These are phyloP conservation scores for Cutaneotrichosporon arboriforme DNA, from an alignment of 1,284 basidiomycete species.

Conservation along the genomic window DNA sequence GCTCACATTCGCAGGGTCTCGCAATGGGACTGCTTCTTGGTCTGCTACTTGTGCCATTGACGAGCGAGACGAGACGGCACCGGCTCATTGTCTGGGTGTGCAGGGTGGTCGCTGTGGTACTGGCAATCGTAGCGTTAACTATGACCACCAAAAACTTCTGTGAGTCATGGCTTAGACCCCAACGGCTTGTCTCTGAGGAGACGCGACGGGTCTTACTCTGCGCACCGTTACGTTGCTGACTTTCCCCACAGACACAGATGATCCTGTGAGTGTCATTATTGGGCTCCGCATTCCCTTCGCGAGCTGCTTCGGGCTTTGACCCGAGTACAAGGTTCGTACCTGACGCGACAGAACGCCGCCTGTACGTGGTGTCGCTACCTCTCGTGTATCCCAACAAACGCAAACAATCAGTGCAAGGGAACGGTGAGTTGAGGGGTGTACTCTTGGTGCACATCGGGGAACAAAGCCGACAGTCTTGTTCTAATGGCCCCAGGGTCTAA, in stretches of 20 bases:
- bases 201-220: too few species aligned
- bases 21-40: constrained; percentile 71
- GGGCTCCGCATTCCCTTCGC: too few species aligned
- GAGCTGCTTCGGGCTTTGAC: neutral
- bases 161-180: too few species aligned
- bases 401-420: constrained; percentile 74
- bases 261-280: constrained; percentile 26
- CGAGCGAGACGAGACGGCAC: constrained; percentile 69
- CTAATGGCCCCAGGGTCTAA: neutral
- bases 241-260: constrained; percentile 26
- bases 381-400: constrained; percentile 72
- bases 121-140: constrained; percentile 74
- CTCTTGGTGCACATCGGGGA: neutral
- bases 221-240: too few species aligned
- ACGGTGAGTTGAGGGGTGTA: constrained; percentile 28
- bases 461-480: neutral
- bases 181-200: too few species aligned
- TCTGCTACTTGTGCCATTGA: constrained; percentile 81
- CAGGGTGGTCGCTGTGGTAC: constrained; percentile 65
- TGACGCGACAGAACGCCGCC: constrained; percentile 51
- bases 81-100: constrained; percentile 67
- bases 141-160: constrained; percentile 80
- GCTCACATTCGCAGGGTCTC: constrained; percentile 26
- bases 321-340: neutral
- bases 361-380: constrained; percentile 86